These are phyloP conservation scores for Citrus trifoliata DNA, from an alignment of 345 rosid species.

Conservation along the genomic window DNA sequence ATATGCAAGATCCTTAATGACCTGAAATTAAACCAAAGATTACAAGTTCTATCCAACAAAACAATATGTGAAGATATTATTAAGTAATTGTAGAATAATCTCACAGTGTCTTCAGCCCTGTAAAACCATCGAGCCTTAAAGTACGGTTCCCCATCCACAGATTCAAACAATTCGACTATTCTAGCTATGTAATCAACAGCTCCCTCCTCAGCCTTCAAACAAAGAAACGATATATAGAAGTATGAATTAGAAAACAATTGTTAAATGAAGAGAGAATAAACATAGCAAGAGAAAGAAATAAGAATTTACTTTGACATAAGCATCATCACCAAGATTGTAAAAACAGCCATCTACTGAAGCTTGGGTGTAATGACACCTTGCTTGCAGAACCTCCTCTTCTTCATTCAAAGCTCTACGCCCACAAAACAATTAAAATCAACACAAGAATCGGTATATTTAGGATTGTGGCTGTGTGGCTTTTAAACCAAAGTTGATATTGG, in stretches of 20 bases:
- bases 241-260: not conserved
- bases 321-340: slow-evolving; percentile 29
- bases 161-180: slow-evolving; percentile 35
- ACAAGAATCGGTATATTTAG: not conserved
- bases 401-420: slow-evolving; percentile 7
- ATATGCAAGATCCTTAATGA: slow-evolving; percentile 19
- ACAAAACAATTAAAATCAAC: not conserved
- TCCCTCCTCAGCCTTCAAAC: slow-evolving; percentile 30
- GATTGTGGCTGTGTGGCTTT: not conserved
- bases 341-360: slow-evolving; percentile 29
- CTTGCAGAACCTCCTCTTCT: slow-evolving; percentile 16
- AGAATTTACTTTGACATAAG: slow-evolving; percentile 28
- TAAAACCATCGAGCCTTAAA: slow-evolving; percentile 42
- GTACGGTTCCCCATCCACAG: slow-evolving; percentile 12
- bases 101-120: slow-evolving; percentile 39
- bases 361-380: slow-evolving; percentile 22
- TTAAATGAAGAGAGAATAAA: not conserved
- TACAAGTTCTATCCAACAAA: not conserved
- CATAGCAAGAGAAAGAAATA: not conserved
- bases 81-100: not conserved
- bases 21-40: slow-evolving; percentile 17
- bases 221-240: not conserved
- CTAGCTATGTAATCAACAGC: slow-evolving; percentile 30
- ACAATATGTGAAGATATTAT: not conserved
- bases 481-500: not conserved